Percentiles rank a stretch among this genome's conserved stretches.
Evolutionary conservation across 148 eudicot species (phyloP).

Genomic region (Talinum fruticosum): DNA sequence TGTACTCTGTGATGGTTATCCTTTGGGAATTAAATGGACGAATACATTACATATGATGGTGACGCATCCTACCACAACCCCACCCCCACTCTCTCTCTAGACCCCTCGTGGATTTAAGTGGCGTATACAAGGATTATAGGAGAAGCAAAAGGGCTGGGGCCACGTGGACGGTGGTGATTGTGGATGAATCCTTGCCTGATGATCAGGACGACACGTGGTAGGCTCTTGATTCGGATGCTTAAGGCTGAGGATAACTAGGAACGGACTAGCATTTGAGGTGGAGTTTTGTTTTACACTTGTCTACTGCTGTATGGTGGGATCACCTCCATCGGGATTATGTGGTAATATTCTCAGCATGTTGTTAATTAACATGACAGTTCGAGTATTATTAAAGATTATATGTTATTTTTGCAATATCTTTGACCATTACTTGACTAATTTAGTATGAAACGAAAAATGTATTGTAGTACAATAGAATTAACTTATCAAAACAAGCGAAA

Average conservation of each 20-base stretch:
- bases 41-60: neutral
- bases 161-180: conserved; percentile 3
- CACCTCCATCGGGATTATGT: neutral
- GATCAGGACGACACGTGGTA: conserved; percentile 2
- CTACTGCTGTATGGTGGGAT: neutral
- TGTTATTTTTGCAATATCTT: too few relatives aligned
- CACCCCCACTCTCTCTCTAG: neutral
- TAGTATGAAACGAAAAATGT: too few relatives aligned
- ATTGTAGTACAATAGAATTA: too few relatives aligned
- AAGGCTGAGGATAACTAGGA: neutral
- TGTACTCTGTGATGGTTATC: neutral
- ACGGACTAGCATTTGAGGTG: neutral
- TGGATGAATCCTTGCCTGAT: neutral
- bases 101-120: neutral
- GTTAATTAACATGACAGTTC: too few relatives aligned
- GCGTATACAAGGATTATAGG: neutral
- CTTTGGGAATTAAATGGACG: neutral
- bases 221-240: neutral
- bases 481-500: too few relatives aligned
- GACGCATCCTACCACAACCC: too few relatives aligned
- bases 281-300: neutral
- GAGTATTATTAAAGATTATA: too few relatives aligned
- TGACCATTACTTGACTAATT: too few relatives aligned
- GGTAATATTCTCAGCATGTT: neutral
- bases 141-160: too few relatives aligned